A percentile compares a stretch with the other conserved stretches of the same genome.
Conservation (phyloP, 1,284 basidiomycete genomes). For the Pseudozyma hubeiensis region DNA sequence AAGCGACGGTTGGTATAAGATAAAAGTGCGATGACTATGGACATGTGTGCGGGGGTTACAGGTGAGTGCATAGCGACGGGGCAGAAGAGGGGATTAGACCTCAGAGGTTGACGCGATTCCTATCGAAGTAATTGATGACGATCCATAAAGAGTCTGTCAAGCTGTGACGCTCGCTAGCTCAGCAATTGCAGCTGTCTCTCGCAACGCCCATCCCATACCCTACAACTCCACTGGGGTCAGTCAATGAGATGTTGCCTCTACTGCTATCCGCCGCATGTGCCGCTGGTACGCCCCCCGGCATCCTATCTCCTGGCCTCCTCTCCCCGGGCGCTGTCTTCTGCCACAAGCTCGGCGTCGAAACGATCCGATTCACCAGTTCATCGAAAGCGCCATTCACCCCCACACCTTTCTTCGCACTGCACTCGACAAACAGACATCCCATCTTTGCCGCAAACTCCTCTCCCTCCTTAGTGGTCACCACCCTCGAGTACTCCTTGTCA, state of each 20-base stretch:
- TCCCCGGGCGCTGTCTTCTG: slow-evolving; percentile 53
- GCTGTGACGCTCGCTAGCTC: background rate
- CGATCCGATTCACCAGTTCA: slow-evolving; percentile 65
- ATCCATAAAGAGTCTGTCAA: too few relatives aligned
- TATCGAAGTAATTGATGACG: background rate
- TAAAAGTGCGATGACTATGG: background rate
- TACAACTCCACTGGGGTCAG: slow-evolving; percentile 40
- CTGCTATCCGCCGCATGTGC: slow-evolving; percentile 54
- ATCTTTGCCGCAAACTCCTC: slow-evolving; percentile 82
- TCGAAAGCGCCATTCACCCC: slow-evolving; percentile 66
- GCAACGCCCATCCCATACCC: slow-evolving; percentile 49
- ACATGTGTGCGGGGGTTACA: background rate
- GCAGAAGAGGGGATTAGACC: background rate
- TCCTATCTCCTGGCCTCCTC: slow-evolving; percentile 65
- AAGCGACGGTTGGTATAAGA: background rate
- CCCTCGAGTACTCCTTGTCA: slow-evolving; percentile 88
- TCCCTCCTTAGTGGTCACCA: slow-evolving; percentile 84
- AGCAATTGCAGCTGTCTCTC: slow-evolving; percentile 59
- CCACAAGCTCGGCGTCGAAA: slow-evolving; percentile 64
- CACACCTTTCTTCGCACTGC: slow-evolving; percentile 69
- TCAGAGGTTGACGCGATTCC: background rate
- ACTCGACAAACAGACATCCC: slow-evolving; percentile 86
- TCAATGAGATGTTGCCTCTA: slow-evolving; percentile 55
- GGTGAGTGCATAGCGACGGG: background rate
- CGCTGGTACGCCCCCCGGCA: slow-evolving; percentile 65